Percentiles rank a stretch among this genome's conserved stretches.
phyloP scores from a whole-genome alignment of 169 alveolate genomes.

The Amoebophrya sp. region DNA sequence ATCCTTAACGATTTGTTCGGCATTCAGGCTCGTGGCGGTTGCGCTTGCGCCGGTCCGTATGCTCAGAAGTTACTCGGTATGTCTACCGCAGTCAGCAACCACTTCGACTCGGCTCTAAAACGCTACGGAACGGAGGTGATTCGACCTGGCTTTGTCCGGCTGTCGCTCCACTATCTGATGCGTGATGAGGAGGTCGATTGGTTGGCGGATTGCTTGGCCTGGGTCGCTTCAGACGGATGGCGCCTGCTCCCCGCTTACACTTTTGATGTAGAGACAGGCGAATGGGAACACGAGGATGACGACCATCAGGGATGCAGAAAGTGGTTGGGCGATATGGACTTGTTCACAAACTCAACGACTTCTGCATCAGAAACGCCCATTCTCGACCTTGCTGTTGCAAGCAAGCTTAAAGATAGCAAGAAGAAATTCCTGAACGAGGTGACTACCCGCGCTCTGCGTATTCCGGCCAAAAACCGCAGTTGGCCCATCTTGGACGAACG shows the following conservation, averaged over 20 bases:
- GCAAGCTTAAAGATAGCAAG: background rate
- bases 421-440: background rate
- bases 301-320: background rate
- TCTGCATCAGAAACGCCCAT: too few species aligned
- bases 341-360: too few species aligned
- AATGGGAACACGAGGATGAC: background rate
- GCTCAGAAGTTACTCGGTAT: slow-evolving; percentile 21
- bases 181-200: background rate
- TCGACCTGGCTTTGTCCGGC: background rate
- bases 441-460: background rate
- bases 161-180: slow-evolving; percentile 10
- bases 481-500: background rate
- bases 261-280: background rate
- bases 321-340: background rate
- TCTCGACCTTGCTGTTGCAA: too few species aligned
- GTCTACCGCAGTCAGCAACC: background rate
- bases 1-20: slow-evolving; percentile 86
- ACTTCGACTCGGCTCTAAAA: background rate
- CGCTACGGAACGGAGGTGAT: background rate
- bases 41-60: slow-evolving; percentile 81
- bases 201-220: background rate
- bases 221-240: background rate
- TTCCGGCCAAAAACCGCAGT: background rate
- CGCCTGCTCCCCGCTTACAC: background rate
- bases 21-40: slow-evolving; percentile 82